Evolutionary conservation across 2,329 filamentous ascomycete genomes (phyloP).

Genomic region (Tolypocladium sp.): DNA sequence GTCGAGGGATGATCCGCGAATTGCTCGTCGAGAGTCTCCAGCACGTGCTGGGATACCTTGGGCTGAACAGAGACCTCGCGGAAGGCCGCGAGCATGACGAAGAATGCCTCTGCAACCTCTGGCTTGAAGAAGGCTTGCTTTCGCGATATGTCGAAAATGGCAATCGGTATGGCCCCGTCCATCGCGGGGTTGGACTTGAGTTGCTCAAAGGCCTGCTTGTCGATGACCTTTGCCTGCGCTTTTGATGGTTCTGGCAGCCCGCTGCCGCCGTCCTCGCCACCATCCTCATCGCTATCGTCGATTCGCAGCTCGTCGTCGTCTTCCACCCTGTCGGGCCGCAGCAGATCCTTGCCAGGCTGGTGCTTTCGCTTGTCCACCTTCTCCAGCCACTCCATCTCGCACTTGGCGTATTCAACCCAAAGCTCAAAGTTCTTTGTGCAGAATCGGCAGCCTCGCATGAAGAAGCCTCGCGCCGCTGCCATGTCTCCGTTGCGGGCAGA

Average conservation of each 20-base stretch:
- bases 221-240: slow-evolving; percentile 32
- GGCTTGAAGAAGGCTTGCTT: slow-evolving; percentile 65
- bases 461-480: slow-evolving; percentile 73
- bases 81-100: slow-evolving; percentile 68
- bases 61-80: slow-evolving; percentile 52
- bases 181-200: slow-evolving; percentile 73
- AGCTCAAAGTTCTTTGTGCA: slow-evolving; percentile 65
- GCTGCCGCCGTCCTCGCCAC: slow-evolving; percentile 33
- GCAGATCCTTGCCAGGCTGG: slow-evolving; percentile 31
- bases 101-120: slow-evolving; percentile 65
- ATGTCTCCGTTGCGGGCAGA: slow-evolving; percentile 80
- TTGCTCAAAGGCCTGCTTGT: slow-evolving; percentile 34
- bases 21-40: slow-evolving; percentile 51
- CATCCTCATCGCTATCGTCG: slow-evolving; percentile 34
- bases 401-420: slow-evolving; percentile 83
- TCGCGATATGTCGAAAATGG: slow-evolving; percentile 80
- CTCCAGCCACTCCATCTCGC: slow-evolving; percentile 87
- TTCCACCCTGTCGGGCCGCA: slow-evolving; percentile 38
- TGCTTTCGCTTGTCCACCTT: slow-evolving; percentile 67
- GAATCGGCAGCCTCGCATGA: slow-evolving; percentile 82
- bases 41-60: slow-evolving; percentile 64
- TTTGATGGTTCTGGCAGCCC: slow-evolving; percentile 35
- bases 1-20: slow-evolving; percentile 54
- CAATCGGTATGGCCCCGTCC: slow-evolving; percentile 85
- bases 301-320: slow-evolving; percentile 38